Conservation (phyloP, 1,139 yeast species). For the Pichia sp. region DNA sequence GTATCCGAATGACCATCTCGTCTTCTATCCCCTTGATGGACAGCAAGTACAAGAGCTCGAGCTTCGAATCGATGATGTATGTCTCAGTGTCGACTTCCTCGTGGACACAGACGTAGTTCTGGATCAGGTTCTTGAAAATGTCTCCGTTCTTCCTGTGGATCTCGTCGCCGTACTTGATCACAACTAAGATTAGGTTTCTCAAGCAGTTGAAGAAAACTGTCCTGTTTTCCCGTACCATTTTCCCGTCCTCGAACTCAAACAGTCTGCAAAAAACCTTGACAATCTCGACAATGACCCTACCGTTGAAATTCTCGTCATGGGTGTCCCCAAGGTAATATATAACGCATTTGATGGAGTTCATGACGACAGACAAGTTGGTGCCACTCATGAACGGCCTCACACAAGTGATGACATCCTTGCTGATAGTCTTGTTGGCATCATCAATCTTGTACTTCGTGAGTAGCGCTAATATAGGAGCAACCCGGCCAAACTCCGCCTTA, state of each 20-base stretch:
- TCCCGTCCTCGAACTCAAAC: not conserved
- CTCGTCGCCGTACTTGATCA: constrained; percentile 6
- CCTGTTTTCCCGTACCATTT: constrained; percentile 1
- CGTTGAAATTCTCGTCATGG: not conserved
- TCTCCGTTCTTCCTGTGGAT: not conserved
- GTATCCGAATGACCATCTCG: constrained; percentile 80
- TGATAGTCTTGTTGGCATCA: not conserved
- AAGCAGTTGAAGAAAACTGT: constrained; percentile 9
- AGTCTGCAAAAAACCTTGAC: not conserved
- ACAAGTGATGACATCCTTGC: constrained; percentile 10
- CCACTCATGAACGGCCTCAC: constrained; percentile 5
- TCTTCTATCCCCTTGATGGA: constrained; percentile 83
- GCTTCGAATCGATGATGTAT: constrained; percentile 83
- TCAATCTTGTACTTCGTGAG: constrained; percentile 1
- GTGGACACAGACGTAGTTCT: not conserved
- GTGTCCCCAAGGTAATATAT: constrained; percentile 4
- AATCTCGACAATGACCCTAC: not conserved
- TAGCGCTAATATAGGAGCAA: constrained; percentile 6
- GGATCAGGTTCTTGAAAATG: not conserved
- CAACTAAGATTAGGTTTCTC: constrained; percentile 12
- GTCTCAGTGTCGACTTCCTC: constrained; percentile 31
- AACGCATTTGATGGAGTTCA: constrained; percentile 13
- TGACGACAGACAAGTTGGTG: constrained; percentile 3
- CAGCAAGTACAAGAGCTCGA: constrained; percentile 77
- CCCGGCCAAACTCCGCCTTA: not conserved